Evolutionary conservation across 176 grass and related monocot species (phyloP), one percentile per base, ranked within the genome.

Genomic region (Ananas comosus): DNA sequence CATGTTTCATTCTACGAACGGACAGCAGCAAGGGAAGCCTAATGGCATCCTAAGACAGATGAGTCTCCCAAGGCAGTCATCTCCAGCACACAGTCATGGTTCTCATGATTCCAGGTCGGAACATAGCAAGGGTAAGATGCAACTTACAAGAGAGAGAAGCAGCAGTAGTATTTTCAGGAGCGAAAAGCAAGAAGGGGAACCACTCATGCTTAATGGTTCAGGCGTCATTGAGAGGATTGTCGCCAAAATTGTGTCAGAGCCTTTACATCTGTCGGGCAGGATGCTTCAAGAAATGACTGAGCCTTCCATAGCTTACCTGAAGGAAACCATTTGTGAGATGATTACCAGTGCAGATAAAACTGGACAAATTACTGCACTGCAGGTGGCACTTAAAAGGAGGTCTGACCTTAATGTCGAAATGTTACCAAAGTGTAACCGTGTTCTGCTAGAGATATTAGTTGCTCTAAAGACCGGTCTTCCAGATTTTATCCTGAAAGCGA

Each of bases 271-370:
- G 61, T 85, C 80, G 49, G 86, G 77, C 76, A 89, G 89, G 76
- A 92, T 97, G 89, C 89, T 97, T 92, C 89, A 90, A 72, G 89
- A 92, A 77, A 97, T 97, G 94, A 90, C 89, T 33, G 85, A 82
- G 24, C 88, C 75, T 77, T 97, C 94, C 72, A 76, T 90, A 76
- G 75, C 77, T 67, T 97, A 88, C 76, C 68, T 97, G 73, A 97
- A 81, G 82, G 80, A 97, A 70, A 81, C 89, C 19, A 92, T 97
- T 76, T 87, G 77, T 87, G 94, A 97, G 18, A 88, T 92, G 73
- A 76, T 97, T 72, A 77, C 76, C 6, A 75, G 74, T 83, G 65
- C 74, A 72, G 80, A 87, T 53, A 92, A 85, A 92, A 92, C 67
- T 75, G 77, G 74, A 18, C 77, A 92, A 18, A 66, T 87, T 71